Evolutionary conservation across 495 filamentous ascomycete genomes (phyloP).

Genomic region (Hypoxylon perforatum): DNA sequence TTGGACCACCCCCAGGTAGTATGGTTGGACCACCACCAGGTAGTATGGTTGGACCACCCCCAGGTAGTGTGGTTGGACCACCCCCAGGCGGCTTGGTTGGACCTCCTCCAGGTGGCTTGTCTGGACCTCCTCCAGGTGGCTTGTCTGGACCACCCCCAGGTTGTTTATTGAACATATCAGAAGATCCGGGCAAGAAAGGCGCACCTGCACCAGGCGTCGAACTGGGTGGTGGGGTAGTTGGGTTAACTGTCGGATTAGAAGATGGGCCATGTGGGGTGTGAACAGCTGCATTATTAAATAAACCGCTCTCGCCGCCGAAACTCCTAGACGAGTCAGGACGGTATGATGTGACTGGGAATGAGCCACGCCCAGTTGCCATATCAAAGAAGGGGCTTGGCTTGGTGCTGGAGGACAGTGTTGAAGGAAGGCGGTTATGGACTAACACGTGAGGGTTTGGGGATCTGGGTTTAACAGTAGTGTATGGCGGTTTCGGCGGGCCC

Average conservation of each 20-base stretch:
- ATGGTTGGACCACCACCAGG: too few species aligned
- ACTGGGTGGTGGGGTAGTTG: neutral
- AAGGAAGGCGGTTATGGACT: constrained; percentile 21
- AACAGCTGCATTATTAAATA: constrained; percentile 48
- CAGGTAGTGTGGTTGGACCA: too few species aligned
- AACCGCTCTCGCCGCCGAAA: constrained; percentile 49
- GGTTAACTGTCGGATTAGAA: too few species aligned
- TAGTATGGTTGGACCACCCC: too few species aligned
- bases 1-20: too few species aligned
- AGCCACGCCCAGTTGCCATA: constrained; percentile 30
- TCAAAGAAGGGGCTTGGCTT: constrained; percentile 36
- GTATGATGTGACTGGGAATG: constrained; percentile 14
- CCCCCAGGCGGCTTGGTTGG: too few species aligned
- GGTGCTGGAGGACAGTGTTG: constrained; percentile 6
- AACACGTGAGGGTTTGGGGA: constrained; percentile 27
- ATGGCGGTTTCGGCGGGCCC: constrained; percentile 9
- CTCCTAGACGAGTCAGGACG: constrained; percentile 44
- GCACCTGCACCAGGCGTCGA: too few species aligned
- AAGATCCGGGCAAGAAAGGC: too few species aligned
- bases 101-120: too few species aligned
- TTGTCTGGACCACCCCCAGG: too few species aligned
- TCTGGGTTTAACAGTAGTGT: constrained; percentile 17
- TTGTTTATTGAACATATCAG: too few species aligned
- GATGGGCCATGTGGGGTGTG: constrained; percentile 27
- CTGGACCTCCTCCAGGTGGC: too few species aligned